Conservation (phyloP, 2,329 filamentous ascomycete genomes). For the Bipolaris sorokiniana region DNA sequence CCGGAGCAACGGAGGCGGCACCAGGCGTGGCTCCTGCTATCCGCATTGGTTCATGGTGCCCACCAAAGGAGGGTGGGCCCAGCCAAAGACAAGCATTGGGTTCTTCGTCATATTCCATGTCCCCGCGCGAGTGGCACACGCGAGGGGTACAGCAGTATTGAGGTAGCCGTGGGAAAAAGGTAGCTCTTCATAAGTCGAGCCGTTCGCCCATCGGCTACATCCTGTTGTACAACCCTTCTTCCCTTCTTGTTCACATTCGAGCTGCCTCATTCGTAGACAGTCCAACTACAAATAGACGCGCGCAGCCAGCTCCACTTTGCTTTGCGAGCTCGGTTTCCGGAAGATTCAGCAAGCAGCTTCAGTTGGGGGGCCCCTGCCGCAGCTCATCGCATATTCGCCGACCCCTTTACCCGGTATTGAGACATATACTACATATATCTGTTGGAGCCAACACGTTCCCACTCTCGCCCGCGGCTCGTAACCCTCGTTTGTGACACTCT, state of each 20-base stretch:
- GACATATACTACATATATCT: conserved; percentile 30
- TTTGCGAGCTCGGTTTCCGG: conserved; percentile 32
- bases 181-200: conserved; percentile 26
- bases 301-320: conserved; percentile 34
- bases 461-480: conserved; percentile 11
- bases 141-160: conserved; percentile 31
- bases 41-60: conserved; percentile 27
- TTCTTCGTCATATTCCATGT: conserved; percentile 43
- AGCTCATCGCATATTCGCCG: conserved; percentile 35
- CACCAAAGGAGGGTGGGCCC: conserved; percentile 30
- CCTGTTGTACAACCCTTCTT: too few relatives aligned
- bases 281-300: conserved; percentile 3
- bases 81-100: conserved; percentile 34
- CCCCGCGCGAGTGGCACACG: conserved; percentile 33
- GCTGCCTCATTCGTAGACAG: background rate
- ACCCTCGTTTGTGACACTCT: conserved; percentile 1
- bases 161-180: conserved; percentile 11
- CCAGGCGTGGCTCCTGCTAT: conserved; percentile 17
- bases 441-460: conserved; percentile 14
- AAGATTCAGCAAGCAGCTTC: conserved; percentile 33
- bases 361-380: conserved; percentile 31
- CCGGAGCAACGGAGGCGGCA: conserved; percentile 36
- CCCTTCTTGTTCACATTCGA: background rate
- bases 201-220: conserved; percentile 22
- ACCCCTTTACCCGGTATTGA: conserved; percentile 48